Evolutionary conservation across 1,139 yeast species (phyloP).

Genomic region (Debaryomyces udenii): DNA sequence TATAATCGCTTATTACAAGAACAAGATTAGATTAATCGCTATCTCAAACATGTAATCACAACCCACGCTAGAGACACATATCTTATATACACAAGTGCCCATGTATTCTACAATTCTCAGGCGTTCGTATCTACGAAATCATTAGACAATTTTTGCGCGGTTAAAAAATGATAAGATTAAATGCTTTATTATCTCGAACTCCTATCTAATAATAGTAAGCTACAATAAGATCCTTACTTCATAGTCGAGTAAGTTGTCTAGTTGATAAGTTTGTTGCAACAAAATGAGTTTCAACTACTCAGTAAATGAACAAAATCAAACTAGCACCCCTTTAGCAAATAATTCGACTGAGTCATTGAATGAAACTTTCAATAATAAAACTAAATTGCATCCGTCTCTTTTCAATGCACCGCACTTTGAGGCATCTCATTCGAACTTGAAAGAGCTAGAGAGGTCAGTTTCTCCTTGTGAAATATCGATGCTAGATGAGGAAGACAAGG

Average conservation of each 20-base stretch:
- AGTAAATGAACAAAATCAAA: constrained; percentile 3
- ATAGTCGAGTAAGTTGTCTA: background rate
- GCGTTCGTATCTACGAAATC: too few species aligned
- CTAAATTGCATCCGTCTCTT: constrained; percentile 5
- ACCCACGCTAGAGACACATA: too few species aligned
- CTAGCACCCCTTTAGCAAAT: constrained; percentile 8
- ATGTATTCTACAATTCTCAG: too few species aligned
- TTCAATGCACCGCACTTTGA: constrained; percentile 31
- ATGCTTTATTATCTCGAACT: background rate
- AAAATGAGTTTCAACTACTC: constrained; percentile 1
- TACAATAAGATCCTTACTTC: constrained; percentile 2
- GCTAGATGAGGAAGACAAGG: constrained; percentile 8
- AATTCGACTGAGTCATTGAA: constrained; percentile 9
- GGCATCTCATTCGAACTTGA: constrained; percentile 23
- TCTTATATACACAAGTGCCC: too few species aligned
- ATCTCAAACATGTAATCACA: too few species aligned
- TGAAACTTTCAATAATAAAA: constrained; percentile 1
- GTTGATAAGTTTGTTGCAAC: background rate
- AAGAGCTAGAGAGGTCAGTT: constrained; percentile 33
- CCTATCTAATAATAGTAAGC: background rate
- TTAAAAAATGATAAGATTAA: constrained; percentile 5
- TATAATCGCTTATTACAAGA: too few species aligned
- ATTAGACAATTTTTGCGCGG: constrained; percentile 14
- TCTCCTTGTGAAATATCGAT: constrained; percentile 28
- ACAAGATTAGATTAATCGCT: too few species aligned